Conservation (phyloP, 495 filamentous ascomycete genomes). For the Hypoxylon cercidicola region DNA sequence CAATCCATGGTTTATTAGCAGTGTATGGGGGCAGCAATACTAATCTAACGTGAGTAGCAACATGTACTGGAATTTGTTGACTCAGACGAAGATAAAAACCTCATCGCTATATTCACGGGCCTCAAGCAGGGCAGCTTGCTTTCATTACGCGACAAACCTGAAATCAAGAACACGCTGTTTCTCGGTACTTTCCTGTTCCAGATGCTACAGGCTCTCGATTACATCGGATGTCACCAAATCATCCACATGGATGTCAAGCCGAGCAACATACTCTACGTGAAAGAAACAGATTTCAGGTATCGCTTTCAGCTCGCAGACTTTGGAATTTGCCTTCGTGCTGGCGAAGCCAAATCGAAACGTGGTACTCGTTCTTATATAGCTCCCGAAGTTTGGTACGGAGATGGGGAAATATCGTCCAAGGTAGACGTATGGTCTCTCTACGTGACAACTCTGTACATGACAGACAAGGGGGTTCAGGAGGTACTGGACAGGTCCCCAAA, state of each 20-base stretch:
- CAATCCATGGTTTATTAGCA: too few relatives aligned
- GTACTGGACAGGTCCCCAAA: too few relatives aligned
- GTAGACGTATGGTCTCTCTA: slow-evolving; percentile 46
- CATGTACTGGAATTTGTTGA: too few relatives aligned
- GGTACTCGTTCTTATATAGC: slow-evolving; percentile 34
- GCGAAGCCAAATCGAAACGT: background rate
- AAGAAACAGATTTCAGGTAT: background rate
- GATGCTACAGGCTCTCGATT: slow-evolving; percentile 42
- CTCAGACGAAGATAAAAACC: too few relatives aligned
- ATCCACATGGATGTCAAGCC: slow-evolving; percentile 80
- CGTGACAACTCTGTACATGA: slow-evolving; percentile 24
- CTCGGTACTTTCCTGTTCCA: slow-evolving; percentile 3
- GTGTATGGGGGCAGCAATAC: too few relatives aligned
- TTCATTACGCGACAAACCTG: too few relatives aligned
- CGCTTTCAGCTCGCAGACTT: slow-evolving; percentile 41
- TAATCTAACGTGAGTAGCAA: too few relatives aligned
- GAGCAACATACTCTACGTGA: slow-evolving; percentile 69
- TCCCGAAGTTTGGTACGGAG: slow-evolving; percentile 25
- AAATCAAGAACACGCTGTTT: too few relatives aligned
- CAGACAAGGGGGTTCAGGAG: background rate
- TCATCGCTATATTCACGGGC: too few relatives aligned
- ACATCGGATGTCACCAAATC: slow-evolving; percentile 56
- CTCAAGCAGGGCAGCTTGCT: too few relatives aligned
- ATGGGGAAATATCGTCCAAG: slow-evolving; percentile 9
- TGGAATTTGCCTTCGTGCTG: slow-evolving; percentile 14